These are phyloP conservation scores for Cystobasidium slooffiae DNA, from an alignment of 1,284 basidiomycete species.

Conservation along the genomic window DNA sequence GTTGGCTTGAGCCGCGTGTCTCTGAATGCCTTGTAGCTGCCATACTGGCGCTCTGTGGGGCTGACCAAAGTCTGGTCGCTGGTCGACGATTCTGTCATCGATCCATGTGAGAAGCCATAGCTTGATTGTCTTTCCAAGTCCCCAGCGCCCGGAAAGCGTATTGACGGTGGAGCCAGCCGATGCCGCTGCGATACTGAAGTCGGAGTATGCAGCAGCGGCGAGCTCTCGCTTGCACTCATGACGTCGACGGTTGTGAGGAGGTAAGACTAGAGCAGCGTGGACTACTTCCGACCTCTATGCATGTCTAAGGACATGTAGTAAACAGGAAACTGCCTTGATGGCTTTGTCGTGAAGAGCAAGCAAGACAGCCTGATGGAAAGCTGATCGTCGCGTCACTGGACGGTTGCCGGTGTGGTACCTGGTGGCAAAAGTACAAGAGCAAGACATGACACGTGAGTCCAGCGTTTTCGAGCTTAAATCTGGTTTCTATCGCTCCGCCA, in stretches of 20 bases:
- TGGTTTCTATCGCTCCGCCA: too few species aligned
- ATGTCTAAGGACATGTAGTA: too few species aligned
- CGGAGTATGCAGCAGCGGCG: slow-evolving; percentile 37
- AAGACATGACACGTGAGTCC: too few species aligned
- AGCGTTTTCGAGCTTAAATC: too few species aligned
- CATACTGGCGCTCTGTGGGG: background rate
- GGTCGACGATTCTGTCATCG: background rate
- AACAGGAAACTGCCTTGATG: too few species aligned
- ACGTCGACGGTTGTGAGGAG: background rate
- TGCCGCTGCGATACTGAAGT: slow-evolving; percentile 32
- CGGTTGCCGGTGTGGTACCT: too few species aligned
- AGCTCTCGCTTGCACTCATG: slow-evolving; percentile 17
- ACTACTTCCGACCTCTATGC: too few species aligned
- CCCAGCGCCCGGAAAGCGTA: slow-evolving; percentile 35
- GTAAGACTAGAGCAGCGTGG: too few species aligned
- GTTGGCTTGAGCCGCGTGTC: slow-evolving; percentile 2
- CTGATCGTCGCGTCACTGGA: too few species aligned
- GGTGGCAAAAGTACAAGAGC: too few species aligned
- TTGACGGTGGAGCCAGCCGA: slow-evolving; percentile 36
- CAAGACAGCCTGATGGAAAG: too few species aligned
- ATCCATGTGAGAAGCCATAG: slow-evolving; percentile 39
- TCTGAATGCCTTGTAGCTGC: background rate
- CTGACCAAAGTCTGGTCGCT: slow-evolving; percentile 26
- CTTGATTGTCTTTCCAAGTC: slow-evolving; percentile 28
- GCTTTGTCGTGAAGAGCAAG: too few species aligned